These are phyloP conservation scores for Ajuga chamaepitys DNA, from an alignment of 257 asterid genomes.

Conservation along the genomic window DNA sequence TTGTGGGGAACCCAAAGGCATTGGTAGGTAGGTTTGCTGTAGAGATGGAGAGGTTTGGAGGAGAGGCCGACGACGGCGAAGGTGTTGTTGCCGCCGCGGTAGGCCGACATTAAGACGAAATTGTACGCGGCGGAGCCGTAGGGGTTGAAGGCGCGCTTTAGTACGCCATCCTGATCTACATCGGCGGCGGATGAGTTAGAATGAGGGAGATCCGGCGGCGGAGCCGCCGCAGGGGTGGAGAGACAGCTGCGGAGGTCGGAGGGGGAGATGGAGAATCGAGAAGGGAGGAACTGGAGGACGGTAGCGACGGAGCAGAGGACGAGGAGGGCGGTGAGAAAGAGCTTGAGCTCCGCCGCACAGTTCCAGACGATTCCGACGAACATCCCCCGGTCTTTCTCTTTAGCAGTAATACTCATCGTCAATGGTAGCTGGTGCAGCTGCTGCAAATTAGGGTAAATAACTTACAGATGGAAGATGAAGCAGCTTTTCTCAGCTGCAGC, in stretches of 20 bases:
- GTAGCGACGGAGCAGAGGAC: slow-evolving; percentile 53
- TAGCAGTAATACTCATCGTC: slow-evolving; percentile 8
- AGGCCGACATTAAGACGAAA: slow-evolving; percentile 45
- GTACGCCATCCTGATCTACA: slow-evolving; percentile 17
- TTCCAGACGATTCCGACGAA: slow-evolving; percentile 63
- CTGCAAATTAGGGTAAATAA: no score
- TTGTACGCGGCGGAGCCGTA: slow-evolving; percentile 44
- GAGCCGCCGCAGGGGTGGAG: slow-evolving; percentile 17
- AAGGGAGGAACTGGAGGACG: slow-evolving; percentile 55
- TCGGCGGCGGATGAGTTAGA: not conserved
- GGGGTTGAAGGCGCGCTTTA: slow-evolving; percentile 34
- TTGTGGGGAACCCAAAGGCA: slow-evolving; percentile 31
- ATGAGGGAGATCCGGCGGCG: not conserved
- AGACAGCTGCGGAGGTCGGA: slow-evolving; percentile 42
- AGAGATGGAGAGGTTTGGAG: slow-evolving; percentile 45
- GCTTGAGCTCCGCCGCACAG: slow-evolving; percentile 65
- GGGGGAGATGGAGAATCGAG: slow-evolving; percentile 42
- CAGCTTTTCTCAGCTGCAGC: slow-evolving; percentile 6
- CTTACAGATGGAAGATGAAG: no score
- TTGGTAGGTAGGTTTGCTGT: slow-evolving; percentile 32
- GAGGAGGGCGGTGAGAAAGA: slow-evolving; percentile 51
- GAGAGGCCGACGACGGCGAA: slow-evolving; percentile 42
- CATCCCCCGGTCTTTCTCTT: slow-evolving; percentile 28
- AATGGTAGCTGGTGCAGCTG: not conserved
- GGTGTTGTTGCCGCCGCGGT: slow-evolving; percentile 41